Evolutionary conservation across 495 filamentous ascomycete species (phyloP).

Genomic region (Lophiotrema nucula): DNA sequence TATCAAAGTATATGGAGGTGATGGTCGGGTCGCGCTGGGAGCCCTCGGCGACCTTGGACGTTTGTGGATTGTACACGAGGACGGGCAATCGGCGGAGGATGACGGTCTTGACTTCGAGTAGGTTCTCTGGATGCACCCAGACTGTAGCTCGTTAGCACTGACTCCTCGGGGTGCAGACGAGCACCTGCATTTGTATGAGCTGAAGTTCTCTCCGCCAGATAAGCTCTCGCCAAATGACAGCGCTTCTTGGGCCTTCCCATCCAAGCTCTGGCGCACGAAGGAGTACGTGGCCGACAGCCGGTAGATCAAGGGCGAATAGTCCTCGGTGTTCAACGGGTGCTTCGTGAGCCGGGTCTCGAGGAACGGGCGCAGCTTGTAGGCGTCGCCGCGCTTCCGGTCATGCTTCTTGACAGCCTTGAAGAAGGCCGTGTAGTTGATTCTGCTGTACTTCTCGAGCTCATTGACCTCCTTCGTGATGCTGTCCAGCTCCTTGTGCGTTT

Average conservation of each 20-base stretch:
- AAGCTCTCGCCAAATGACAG: conserved; percentile 39
- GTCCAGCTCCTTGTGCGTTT: conserved; percentile 77
- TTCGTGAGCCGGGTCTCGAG: conserved; percentile 83
- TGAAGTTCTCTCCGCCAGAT: conserved; percentile 65
- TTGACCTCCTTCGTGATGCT: conserved; percentile 84
- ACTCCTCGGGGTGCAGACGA: conserved; percentile 10
- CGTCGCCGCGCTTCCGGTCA: conserved; percentile 76
- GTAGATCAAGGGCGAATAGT: conserved; percentile 85
- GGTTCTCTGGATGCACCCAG: conserved; percentile 93
- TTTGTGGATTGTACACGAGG: conserved; percentile 85
- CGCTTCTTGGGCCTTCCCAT: conserved; percentile 47
- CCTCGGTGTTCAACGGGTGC: conserved; percentile 91
- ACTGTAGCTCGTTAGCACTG: conserved; percentile 46
- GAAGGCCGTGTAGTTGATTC: conserved; percentile 95
- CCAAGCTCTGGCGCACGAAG: conserved; percentile 79
- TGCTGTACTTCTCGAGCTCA: conserved; percentile 90
- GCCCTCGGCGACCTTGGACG: conserved; percentile 73
- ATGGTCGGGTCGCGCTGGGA: conserved; percentile 81
- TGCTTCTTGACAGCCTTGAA: conserved; percentile 98
- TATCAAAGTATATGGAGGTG: conserved; percentile 96
- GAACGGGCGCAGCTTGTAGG: conserved; percentile 84
- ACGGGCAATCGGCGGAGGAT: conserved; percentile 87
- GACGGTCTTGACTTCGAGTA: conserved; percentile 92
- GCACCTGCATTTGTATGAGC: conserved; percentile 77
- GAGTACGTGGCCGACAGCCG: conserved; percentile 93